These are phyloP conservation scores for Roridomyces roridus DNA, from an alignment of 768 basidiomycete genomes.

Conservation along the genomic window DNA sequence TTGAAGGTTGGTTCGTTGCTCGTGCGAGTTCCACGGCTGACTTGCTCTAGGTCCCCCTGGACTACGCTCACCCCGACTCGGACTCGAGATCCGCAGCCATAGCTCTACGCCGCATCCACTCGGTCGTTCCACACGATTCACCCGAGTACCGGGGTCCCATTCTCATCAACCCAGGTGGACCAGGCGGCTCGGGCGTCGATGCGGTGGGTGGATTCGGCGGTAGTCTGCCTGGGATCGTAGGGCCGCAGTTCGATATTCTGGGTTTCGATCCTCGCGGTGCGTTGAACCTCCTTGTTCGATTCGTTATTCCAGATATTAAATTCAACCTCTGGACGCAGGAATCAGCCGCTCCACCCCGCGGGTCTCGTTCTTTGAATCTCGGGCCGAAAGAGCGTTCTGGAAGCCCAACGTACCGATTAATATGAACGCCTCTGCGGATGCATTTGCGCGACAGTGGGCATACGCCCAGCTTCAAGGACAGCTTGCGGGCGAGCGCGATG, in stretches of 20 bases:
- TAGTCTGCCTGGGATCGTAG: conserved; percentile 12
- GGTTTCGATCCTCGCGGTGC: conserved; percentile 32
- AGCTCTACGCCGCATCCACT: conserved; percentile 20
- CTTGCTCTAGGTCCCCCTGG: conserved; percentile 17
- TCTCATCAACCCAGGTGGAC: conserved; percentile 28
- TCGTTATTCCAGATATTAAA: too few species aligned
- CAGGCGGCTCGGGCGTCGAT: conserved; percentile 25
- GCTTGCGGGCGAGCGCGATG: conserved; percentile 19
- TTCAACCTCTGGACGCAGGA: conserved; percentile 11
- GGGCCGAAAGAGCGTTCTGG: conserved; percentile 15
- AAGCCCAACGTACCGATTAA: too few species aligned
- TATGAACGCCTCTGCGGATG: conserved; percentile 1
- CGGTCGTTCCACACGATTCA: conserved; percentile 15
- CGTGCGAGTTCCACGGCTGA: background rate
- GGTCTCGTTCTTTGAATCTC: conserved; percentile 16
- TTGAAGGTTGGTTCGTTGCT: background rate
- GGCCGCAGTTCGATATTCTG: conserved; percentile 25
- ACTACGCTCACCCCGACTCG: conserved; percentile 19
- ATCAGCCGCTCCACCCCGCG: conserved; percentile 20
- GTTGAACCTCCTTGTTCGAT: background rate
- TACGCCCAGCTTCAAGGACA: background rate
- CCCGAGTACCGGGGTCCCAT: conserved; percentile 25
- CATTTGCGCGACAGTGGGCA: background rate
- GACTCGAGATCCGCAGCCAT: conserved; percentile 13
- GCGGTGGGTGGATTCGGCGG: background rate